These are phyloP conservation scores for Royoungia palumana DNA, from an alignment of 768 basidiomycete species.

Conservation along the genomic window DNA sequence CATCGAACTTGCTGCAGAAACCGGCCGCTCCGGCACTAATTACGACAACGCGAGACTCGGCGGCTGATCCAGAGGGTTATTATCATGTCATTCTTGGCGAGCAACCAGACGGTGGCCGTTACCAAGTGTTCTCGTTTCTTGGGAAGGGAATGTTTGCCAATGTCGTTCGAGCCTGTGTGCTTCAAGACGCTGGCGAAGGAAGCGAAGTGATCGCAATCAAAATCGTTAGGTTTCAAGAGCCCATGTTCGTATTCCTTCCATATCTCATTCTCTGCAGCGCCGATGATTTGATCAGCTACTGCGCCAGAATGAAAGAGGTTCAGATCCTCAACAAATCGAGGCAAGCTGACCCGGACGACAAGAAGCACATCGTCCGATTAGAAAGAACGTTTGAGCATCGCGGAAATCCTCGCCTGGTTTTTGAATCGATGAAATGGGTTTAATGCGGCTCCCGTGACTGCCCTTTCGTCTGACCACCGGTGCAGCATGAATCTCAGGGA, in stretches of 20 bases:
- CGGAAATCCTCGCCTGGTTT: slow-evolving; percentile 94
- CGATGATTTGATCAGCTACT: slow-evolving; percentile 60
- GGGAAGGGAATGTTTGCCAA: slow-evolving; percentile 99
- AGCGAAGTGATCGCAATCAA: slow-evolving; percentile 93
- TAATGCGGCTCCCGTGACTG: not conserved
- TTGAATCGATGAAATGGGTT: slow-evolving; percentile 84
- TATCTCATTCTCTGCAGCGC: slow-evolving; percentile 1
- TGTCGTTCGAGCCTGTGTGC: slow-evolving; percentile 85
- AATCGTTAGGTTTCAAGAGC: slow-evolving; percentile 92
- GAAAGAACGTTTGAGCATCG: slow-evolving; percentile 96
- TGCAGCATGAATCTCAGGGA: slow-evolving; percentile 95
- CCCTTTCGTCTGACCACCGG: slow-evolving; percentile 11
- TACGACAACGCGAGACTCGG: slow-evolving; percentile 80
- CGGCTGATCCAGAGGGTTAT: slow-evolving; percentile 93
- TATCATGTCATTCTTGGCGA: slow-evolving; percentile 94
- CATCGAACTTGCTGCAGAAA: slow-evolving; percentile 35
- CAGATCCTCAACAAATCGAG: slow-evolving; percentile 84
- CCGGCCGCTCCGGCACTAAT: slow-evolving; percentile 59
- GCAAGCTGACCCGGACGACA: slow-evolving; percentile 93
- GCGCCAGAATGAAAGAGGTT: slow-evolving; percentile 89
- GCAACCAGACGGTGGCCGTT: slow-evolving; percentile 85
- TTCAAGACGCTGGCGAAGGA: slow-evolving; percentile 55
- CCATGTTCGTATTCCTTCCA: slow-evolving; percentile 64
- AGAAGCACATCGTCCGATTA: slow-evolving; percentile 92
- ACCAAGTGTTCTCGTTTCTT: slow-evolving; percentile 92